Base-by-base conservation (phyloP, 305 asterid species). In the Galium porrigens region DNA sequence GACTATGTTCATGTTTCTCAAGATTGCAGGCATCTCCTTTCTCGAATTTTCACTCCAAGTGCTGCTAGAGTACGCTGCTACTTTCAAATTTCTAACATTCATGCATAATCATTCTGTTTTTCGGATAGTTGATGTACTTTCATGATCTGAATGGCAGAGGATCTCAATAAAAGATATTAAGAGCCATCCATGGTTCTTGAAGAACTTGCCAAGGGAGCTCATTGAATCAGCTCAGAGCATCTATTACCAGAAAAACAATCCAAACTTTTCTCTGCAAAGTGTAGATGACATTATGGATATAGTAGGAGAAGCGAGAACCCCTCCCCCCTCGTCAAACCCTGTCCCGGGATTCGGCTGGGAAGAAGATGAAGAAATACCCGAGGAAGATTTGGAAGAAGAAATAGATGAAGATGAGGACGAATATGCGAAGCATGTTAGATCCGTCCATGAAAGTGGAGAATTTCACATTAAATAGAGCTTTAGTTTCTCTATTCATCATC, bases 1-100 rank as follows among this genome's bases (percentile, higher is more conserved):
- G 97, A 90, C 70, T 84, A 86, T 44, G 95, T 90, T 27, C 79
- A 90, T 62, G 74, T 90, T 37, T 90, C 95, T 68, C 91, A 82
- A 70, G 94, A 90, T 56, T 90, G 97, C 79, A 83, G 44, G 68
- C 84, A 86, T 70, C 81, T 90, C 9, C 85, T 88, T 70, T 88
- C 95, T 12, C 85, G 88, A 29, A 82, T 90, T 53, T 90, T 88
- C 34, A 85, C 79, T 15, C 77, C 95, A 0, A 86, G 73, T 84
- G 70, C 96, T 29, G 61, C 75, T 41, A 62, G 76, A 89, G 96
- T 90, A 79, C 15, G 52, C 17, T 12, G 49, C 49, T 12, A 42
- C 49, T 42, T 44, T 14, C 6, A 15, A 0, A 4, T 46, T 46
- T 46, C 20, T 8, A 5, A 37, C 9, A 9, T 14, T 2, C 0